A percentile compares a stretch with the other conserved stretches of the same genome.
These are phyloP conservation scores for Nymphaea thermarum DNA, from an alignment of 164 flowering plant species.

Conservation along the genomic window DNA sequence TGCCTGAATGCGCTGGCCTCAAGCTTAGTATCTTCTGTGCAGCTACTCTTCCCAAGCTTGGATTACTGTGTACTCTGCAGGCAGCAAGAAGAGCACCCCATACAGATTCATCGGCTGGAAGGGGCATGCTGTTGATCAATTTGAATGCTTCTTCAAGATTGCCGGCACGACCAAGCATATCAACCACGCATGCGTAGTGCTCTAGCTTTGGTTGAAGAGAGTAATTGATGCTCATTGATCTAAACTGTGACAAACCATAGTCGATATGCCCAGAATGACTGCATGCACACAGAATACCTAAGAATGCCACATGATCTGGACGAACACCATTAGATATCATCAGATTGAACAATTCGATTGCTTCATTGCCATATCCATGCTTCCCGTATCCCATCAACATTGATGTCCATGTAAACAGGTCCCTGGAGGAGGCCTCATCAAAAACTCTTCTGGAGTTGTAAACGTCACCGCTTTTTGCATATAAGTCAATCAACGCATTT, in stretches of 20 bases:
- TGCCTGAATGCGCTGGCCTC: conserved; percentile 39
- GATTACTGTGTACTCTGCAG: conserved; percentile 50
- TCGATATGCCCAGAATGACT: conserved; percentile 81
- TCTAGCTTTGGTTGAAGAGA: conserved; percentile 43
- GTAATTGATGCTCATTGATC: conserved; percentile 31
- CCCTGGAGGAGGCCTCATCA: conserved; percentile 26
- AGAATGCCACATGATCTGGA: conserved; percentile 54
- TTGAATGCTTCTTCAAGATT: conserved; percentile 56
- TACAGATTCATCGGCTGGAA: conserved; percentile 52
- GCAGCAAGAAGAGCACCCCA: conserved; percentile 93
- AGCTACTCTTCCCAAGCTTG: conserved; percentile 42
- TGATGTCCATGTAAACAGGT: conserved; percentile 80
- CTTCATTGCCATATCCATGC: conserved; percentile 75
- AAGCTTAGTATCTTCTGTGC: conserved; percentile 30
- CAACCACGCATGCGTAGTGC: conserved; percentile 75
- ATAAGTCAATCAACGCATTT: conserved; percentile 82
- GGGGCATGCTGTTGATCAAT: conserved; percentile 55
- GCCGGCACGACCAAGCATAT: conserved; percentile 80
- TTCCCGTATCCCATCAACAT: conserved; percentile 86
- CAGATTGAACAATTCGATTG: conserved; percentile 49
- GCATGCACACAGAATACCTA: conserved; percentile 68
- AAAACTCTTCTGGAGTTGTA: conserved; percentile 37
- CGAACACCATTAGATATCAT: conserved; percentile 50
- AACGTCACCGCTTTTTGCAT: conserved; percentile 76
- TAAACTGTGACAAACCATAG: conserved; percentile 54